Evolutionary conservation across 2,329 filamentous ascomycete species (phyloP).

Genomic region (Alternaria postmessia): DNA sequence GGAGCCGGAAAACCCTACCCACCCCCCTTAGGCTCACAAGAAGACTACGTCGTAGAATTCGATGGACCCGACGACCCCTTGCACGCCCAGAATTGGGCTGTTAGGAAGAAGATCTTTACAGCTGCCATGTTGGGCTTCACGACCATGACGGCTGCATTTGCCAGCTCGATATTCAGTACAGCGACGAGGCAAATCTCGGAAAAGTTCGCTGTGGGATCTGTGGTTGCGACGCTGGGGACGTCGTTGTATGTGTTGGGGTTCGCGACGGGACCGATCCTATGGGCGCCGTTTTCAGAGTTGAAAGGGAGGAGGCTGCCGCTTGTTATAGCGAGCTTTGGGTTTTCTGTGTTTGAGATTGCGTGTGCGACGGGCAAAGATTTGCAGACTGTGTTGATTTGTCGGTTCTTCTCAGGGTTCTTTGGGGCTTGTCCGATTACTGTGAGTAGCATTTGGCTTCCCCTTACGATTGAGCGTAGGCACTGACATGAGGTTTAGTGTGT

Average conservation of each 20-base stretch:
- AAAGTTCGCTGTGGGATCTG: slow-evolving; percentile 56
- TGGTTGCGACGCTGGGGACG: slow-evolving; percentile 61
- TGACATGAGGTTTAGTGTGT: slow-evolving; percentile 45
- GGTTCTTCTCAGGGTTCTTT: slow-evolving; percentile 64
- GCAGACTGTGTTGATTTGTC: slow-evolving; percentile 61
- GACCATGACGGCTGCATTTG: slow-evolving; percentile 73
- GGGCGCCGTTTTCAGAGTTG: slow-evolving; percentile 63
- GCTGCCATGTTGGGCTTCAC: slow-evolving; percentile 76
- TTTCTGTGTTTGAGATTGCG: slow-evolving; percentile 60
- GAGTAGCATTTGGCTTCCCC: slow-evolving; percentile 20
- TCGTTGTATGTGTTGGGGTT: slow-evolving; percentile 60
- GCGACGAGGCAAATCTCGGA: slow-evolving; percentile 43
- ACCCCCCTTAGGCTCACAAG: slow-evolving; percentile 71
- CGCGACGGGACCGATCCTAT: slow-evolving; percentile 56
- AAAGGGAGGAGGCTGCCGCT: slow-evolving; percentile 60
- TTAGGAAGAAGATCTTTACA: slow-evolving; percentile 77
- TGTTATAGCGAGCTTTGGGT: slow-evolving; percentile 59
- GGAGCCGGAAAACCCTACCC: slow-evolving; percentile 79
- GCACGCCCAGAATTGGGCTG: slow-evolving; percentile 87
- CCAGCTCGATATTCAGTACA: slow-evolving; percentile 57
- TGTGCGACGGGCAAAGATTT: slow-evolving; percentile 61
- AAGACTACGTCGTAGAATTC: slow-evolving; percentile 79
- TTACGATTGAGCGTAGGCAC: not conserved
- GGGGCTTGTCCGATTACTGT: slow-evolving; percentile 63
- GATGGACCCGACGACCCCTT: slow-evolving; percentile 83